Conservation (phyloP, 2,329 filamentous ascomycete species). For the Venturia aucupariae region DNA sequence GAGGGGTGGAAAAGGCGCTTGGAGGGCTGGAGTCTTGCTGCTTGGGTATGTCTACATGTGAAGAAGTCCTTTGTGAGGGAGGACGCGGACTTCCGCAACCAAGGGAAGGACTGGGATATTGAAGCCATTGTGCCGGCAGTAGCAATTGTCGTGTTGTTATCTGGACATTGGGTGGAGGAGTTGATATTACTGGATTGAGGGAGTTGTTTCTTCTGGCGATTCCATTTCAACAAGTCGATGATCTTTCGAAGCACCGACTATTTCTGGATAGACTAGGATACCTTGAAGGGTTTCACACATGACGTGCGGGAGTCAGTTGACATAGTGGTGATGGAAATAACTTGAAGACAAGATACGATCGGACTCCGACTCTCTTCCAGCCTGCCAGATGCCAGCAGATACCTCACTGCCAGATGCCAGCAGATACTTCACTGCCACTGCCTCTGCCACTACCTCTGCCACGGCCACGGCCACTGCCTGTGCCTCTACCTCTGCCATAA, state of each 20-base stretch:
- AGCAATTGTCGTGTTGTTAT: not conserved
- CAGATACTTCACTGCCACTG: too few species aligned
- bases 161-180: not conserved
- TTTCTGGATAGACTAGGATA: not conserved
- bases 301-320: constrained; percentile 2
- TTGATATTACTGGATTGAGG: too few species aligned
- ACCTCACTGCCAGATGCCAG: not conserved
- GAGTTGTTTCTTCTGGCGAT: not conserved
- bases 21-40: not conserved
- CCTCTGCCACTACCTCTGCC: not conserved
- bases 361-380: not conserved
- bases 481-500: not conserved
- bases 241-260: not conserved
- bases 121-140: constrained; percentile 16
- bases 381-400: not conserved
- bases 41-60: constrained; percentile 23
- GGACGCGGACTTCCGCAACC: constrained; percentile 29
- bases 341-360: not conserved
- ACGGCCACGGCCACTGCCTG: too few species aligned
- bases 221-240: not conserved
- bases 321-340: not conserved
- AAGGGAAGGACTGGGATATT: constrained; percentile 28
- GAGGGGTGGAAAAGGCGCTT: constrained; percentile 16
- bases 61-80: constrained; percentile 28
- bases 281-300: not conserved